Conservation (phyloP, 352 stramenopile species). For the Globisporangium uncinulatum region DNA sequence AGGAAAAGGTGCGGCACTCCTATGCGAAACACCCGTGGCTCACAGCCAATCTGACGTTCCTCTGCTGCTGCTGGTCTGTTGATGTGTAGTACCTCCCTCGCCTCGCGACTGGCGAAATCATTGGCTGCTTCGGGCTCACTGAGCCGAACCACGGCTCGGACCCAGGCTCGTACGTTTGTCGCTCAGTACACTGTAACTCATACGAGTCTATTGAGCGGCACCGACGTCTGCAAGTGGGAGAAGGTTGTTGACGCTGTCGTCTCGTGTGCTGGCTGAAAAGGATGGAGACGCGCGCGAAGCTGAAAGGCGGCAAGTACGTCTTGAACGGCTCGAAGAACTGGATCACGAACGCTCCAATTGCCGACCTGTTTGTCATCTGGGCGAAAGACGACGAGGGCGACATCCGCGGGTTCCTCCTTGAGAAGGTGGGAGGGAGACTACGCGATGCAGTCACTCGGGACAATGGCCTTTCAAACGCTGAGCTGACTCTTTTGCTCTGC, state of each 20-base stretch:
- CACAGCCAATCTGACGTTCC: not conserved
- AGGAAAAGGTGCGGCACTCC: slow-evolving; percentile 75
- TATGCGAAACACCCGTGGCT: not conserved
- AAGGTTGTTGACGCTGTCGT: not conserved
- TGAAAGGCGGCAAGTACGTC: slow-evolving; percentile 91
- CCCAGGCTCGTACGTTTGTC: slow-evolving; percentile 66
- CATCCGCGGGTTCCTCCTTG: slow-evolving; percentile 94
- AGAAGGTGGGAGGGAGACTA: slow-evolving; percentile 54
- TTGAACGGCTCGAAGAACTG: slow-evolving; percentile 93
- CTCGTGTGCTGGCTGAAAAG: slow-evolving; percentile 14
- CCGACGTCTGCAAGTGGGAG: not conserved
- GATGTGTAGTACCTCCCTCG: slow-evolving; percentile 89
- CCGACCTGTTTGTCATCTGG: slow-evolving; percentile 97
- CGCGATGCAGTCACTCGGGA: not conserved
- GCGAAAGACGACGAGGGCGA: slow-evolving; percentile 93
- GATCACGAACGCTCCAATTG: slow-evolving; percentile 98
- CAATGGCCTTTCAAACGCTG: not conserved
- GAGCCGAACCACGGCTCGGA: slow-evolving; percentile 98
- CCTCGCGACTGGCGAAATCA: slow-evolving; percentile 92
- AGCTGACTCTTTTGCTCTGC: not conserved
- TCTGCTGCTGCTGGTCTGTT: not conserved
- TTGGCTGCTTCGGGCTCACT: slow-evolving; percentile 98
- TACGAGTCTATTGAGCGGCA: no score
- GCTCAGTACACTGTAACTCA: not conserved
- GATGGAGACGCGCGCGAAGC: slow-evolving; percentile 93